A percentile compares a stretch with the other conserved stretches of the same genome.
Evolutionary conservation across 148 eudicot species (phyloP).

Genomic region (Oxyria digyna): DNA sequence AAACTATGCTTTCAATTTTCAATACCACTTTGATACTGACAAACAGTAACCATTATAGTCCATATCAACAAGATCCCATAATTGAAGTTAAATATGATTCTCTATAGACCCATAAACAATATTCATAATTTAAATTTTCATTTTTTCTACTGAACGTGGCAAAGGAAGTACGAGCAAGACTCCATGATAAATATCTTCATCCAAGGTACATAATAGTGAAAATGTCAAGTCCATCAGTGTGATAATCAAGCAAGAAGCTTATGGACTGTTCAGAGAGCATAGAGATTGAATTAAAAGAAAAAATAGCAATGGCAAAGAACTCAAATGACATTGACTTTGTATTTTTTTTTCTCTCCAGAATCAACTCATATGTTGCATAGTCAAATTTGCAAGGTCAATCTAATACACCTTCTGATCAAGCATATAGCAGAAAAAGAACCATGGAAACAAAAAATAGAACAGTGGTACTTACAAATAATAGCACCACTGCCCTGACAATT

Average conservation of each 20-base stretch:
- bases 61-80: not conserved
- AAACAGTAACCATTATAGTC: not conserved
- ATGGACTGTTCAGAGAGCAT: not conserved
- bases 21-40: too few species aligned
- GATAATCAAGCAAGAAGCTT: not conserved
- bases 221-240: not conserved
- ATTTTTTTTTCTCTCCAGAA: not conserved
- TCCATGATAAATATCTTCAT: not conserved
- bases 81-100: not conserved
- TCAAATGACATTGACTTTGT: not conserved
- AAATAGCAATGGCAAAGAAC: not conserved
- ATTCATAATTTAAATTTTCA: not conserved
- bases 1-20: too few species aligned
- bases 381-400: not conserved
- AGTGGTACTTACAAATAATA: slow-evolving; percentile 56
- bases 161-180: not conserved
- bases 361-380: not conserved
- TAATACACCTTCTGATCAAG: not conserved
- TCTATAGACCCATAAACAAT: not conserved
- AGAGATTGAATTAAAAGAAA: not conserved
- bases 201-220: not conserved
- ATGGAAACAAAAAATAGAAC: not conserved
- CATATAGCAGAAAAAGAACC: not conserved
- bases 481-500: slow-evolving; percentile 94
- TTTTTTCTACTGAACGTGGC: not conserved